These are phyloP conservation scores for Ascochyta clinopodiicola DNA, from an alignment of 2,329 filamentous ascomycete genomes.

Conservation along the genomic window DNA sequence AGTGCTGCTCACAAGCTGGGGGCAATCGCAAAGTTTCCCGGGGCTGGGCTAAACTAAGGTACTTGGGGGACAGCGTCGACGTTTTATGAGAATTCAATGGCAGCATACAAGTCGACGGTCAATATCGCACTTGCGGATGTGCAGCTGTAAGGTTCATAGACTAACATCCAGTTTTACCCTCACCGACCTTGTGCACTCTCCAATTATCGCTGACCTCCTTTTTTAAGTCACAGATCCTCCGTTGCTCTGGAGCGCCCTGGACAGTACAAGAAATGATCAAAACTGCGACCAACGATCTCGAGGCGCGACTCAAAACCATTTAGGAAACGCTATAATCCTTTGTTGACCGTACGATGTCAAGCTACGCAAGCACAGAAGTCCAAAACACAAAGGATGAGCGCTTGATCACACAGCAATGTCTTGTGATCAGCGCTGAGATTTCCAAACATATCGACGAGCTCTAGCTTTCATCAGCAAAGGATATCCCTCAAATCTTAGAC, in stretches of 20 bases:
- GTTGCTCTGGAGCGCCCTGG: constrained; percentile 12
- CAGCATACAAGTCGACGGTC: constrained; percentile 47
- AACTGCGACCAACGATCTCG: constrained; percentile 19
- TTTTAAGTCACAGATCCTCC: constrained; percentile 22
- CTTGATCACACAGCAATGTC: constrained; percentile 19
- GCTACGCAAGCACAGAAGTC: constrained; percentile 6
- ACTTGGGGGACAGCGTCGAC: constrained; percentile 55
- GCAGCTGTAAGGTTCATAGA: constrained; percentile 48
- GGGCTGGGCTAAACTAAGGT: constrained; percentile 55
- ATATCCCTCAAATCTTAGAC: too few species aligned
- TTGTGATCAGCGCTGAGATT: constrained; percentile 15
- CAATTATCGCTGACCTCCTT: neutral
- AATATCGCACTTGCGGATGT: constrained; percentile 50
- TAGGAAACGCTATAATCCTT: constrained; percentile 19
- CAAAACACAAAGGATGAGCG: constrained; percentile 16
- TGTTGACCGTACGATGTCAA: constrained; percentile 5
- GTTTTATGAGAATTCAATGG: constrained; percentile 50
- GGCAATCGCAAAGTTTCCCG: constrained; percentile 50
- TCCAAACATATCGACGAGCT: constrained; percentile 16
- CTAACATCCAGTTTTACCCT: too few species aligned
- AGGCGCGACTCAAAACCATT: constrained; percentile 19
- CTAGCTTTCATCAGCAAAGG: too few species aligned
- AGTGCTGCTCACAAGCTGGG: constrained; percentile 34
- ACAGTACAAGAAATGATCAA: constrained; percentile 21
- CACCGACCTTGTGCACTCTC: too few species aligned